Base-by-base conservation (phyloP, 202 grass and related monocot genomes). In the Brachypodium distachyon region DNA sequence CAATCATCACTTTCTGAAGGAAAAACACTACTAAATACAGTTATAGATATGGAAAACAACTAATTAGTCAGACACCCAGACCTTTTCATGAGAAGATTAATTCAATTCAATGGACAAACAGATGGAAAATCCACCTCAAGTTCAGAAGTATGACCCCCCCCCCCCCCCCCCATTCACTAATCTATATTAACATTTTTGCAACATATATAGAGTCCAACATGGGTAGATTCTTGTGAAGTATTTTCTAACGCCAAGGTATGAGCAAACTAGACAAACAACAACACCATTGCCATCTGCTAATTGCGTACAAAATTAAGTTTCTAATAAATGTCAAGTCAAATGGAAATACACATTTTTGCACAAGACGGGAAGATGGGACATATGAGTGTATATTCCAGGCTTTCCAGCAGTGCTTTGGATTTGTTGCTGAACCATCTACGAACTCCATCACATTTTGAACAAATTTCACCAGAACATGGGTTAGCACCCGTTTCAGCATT, bases 1-100 rank as follows among this genome's bases (percentile, higher is more conserved):
- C 41, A 74, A 85, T 62, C 53, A 78, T 67, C 59, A 81, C 37
- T 23, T 52, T 86, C 12, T 81, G 44, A 40, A 72, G 12, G 60
- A 62, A 61, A 50, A 44, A 72, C 51, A 66, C 6, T 38, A 73
- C 52, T 64, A 60, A 78, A 41, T 67, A 67, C 46, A 75, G 28
- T 60, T 49, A 76, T 39, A 65, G 59, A 63, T 71, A 33, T 11
- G n/a, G 51, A 60, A 83, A 60, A 79, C 33, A 67, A 25, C 25
- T 26, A 10, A 44, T 7, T 66, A 32, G n/a, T n/a, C n/a, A n/a
- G n/a, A n/a, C 6, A 67, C 28, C 67, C 38, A 37, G 44, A 47
- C 42, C 17, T 40, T 41, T 57, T 43, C 52, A 68, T 61, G 70
- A 19, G 26, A 81, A 81, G 69, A 36, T 40, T 76, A 40, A 10